Evolutionary conservation across 495 filamentous ascomycete species (phyloP), one percentile per base, ranked within the genome.

Genomic region (Jackrogersella minutella): DNA sequence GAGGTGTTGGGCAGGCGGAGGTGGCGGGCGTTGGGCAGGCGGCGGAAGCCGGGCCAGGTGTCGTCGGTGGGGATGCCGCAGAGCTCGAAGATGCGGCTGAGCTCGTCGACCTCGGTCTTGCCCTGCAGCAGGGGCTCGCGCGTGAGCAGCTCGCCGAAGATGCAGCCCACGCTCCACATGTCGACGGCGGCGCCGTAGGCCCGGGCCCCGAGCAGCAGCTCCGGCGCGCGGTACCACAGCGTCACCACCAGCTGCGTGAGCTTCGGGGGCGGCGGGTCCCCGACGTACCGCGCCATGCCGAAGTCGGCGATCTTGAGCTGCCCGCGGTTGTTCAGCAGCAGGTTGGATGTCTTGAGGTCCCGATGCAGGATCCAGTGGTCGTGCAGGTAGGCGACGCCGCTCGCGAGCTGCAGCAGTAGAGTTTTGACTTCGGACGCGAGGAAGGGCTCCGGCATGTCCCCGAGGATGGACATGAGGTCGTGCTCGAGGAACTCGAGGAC

Each of bases 401-500:
- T 88, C 11, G 87, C 79, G 37, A 99, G 87, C 72, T 99, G 95
- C 0, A 87, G 80, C 7, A 98, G 83, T 2, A 99, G 84, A 0
- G 93, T 94, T 77, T 99, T 99, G 71, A 90, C 88, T 74, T 99
- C 95, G 30, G 93, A 97, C 11, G 91, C 88, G 47, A 96, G 84
- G 78, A 99, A 99, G 0, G 94, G 93, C 69, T 97, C 92, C 47
- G 88, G 84, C 92, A 97, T 97, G 72, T 93, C 91, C 68, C 96
- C 91, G 62, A 94, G 90, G 58, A 99, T 85, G 58, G 91, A 91
- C 80, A 96, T 97, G 62, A 99, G 90, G 77, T 99, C 95, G 82
- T 99, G 95, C 82, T 97, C 94, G 73, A 97, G 82, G 80, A 98
- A 99, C 77, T 97, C 93, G 86, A 99, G 93, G 58, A 99, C 95